These are phyloP conservation scores for Triadica sebifera DNA, from an alignment of 345 rosid genomes.

Conservation along the genomic window DNA sequence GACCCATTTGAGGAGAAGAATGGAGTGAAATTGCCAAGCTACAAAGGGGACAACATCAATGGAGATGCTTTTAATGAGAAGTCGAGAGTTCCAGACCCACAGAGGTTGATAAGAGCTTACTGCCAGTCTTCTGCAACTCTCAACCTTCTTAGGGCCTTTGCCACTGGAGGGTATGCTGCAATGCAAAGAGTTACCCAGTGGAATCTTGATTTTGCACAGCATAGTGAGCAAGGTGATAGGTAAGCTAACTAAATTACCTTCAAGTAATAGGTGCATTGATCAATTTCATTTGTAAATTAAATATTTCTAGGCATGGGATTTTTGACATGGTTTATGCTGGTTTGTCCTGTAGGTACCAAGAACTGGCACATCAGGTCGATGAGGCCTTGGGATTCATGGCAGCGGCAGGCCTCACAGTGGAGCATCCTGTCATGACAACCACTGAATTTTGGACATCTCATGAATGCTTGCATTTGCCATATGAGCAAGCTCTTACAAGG, in stretches of 20 bases:
- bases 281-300: not conserved
- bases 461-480: too few relatives aligned
- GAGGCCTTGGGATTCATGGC: too few relatives aligned
- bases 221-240: conserved; percentile 35
- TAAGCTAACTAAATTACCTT: conserved; percentile 9
- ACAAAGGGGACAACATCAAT: conserved; percentile 31
- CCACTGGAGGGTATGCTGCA: conserved; percentile 34
- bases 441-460: too few relatives aligned
- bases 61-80: conserved; percentile 28
- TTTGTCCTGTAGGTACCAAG: too few relatives aligned
- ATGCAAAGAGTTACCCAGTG: conserved; percentile 34
- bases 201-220: conserved; percentile 32
- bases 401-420: too few relatives aligned
- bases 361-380: too few relatives aligned
- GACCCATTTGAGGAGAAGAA: conserved; percentile 24
- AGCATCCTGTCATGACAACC: too few relatives aligned
- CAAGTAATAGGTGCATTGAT: not conserved
- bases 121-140: conserved; percentile 30
- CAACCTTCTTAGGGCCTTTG: conserved; percentile 35
- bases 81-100: conserved; percentile 29
- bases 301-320: not conserved
- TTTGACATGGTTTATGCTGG: not conserved
- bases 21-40: conserved; percentile 32
- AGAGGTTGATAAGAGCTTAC: conserved; percentile 33
- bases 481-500: too few relatives aligned